phyloP scores from a whole-genome alignment of 208 protist species.

The Crithidia fasciculata region DNA sequence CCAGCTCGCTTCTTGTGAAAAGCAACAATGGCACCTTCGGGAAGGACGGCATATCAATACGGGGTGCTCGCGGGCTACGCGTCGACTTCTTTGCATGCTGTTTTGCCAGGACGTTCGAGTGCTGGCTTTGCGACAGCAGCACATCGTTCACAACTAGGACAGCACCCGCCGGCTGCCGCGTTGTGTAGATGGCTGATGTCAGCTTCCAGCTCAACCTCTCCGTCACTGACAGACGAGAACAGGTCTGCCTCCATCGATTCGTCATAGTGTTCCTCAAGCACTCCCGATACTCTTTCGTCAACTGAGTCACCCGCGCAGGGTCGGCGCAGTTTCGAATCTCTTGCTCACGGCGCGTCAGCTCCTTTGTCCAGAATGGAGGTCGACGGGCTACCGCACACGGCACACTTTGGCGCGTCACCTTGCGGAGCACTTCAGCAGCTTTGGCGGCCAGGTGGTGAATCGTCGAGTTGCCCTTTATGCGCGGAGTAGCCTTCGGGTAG shows the following conservation, averaged over 20 bases:
- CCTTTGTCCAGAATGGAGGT: background rate
- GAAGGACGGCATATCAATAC: background rate
- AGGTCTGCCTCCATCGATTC: background rate
- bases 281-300: background rate
- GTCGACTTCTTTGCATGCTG: background rate
- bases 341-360: background rate
- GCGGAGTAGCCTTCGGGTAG: background rate
- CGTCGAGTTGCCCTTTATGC: background rate
- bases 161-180: background rate
- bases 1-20: background rate
- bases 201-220: background rate
- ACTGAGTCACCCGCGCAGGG: background rate
- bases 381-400: no score
- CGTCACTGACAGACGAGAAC: background rate
- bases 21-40: background rate
- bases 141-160: background rate
- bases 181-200: background rate
- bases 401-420: background rate
- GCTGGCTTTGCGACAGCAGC: background rate
- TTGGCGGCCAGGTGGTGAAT: background rate
- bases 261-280: background rate
- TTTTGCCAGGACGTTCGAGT: background rate
- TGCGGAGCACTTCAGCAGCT: background rate
- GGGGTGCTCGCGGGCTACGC: no score
- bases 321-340: background rate